Evolutionary conservation across 345 rosid species (phyloP).

Genomic region (Camelina hispida): DNA sequence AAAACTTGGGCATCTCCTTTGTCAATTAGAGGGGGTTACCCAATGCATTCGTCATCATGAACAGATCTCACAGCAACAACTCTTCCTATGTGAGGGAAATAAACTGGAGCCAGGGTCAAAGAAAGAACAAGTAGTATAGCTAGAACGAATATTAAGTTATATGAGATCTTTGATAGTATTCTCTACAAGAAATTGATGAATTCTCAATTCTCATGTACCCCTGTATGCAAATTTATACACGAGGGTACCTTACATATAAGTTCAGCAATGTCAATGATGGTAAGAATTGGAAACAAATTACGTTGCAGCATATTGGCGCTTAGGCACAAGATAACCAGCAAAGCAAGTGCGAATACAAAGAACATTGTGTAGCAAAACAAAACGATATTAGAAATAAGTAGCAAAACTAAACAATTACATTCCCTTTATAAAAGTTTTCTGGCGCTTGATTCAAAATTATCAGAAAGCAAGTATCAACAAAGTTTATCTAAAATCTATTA

Average conservation of each 20-base stretch:
- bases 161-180: constrained; percentile 28
- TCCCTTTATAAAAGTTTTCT: constrained; percentile 41
- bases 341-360: background rate
- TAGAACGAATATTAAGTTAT: constrained; percentile 25
- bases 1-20: constrained; percentile 38
- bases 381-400: background rate
- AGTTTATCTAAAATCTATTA: constrained; percentile 31
- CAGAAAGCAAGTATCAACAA: constrained; percentile 36
- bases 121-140: constrained; percentile 31
- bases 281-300: background rate
- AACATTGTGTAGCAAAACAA: no score
- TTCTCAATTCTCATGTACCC: constrained; percentile 34
- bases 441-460: constrained; percentile 32
- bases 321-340: background rate
- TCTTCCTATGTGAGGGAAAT: background rate
- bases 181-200: constrained; percentile 19
- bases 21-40: constrained; percentile 61
- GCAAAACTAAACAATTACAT: constrained; percentile 35
- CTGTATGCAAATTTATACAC: constrained; percentile 39
- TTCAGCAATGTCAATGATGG: constrained; percentile 19
- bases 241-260: constrained; percentile 31
- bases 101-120: background rate
- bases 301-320: background rate
- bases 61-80: background rate
- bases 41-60: constrained; percentile 40